A percentile compares a stretch with the other conserved stretches of the same genome.
Conservation (phyloP, 148 eudicot genomes). For the Cornus controversa region DNA sequence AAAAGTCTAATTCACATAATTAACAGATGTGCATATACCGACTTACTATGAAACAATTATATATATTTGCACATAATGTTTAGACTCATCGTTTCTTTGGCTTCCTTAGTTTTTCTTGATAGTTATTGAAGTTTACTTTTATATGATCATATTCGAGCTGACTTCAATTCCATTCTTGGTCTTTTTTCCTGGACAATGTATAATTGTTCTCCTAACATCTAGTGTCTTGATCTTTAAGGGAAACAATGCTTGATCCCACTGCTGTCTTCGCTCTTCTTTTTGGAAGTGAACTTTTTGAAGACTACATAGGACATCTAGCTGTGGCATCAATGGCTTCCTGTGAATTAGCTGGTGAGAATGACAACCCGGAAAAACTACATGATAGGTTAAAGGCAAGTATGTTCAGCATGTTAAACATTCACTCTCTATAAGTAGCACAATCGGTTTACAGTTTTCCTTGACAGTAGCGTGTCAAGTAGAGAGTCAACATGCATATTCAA, state of each 20-base stretch:
- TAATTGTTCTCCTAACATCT: neutral
- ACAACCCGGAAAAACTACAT: slow-evolving; percentile 63
- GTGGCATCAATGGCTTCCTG: slow-evolving; percentile 96
- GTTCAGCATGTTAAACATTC: neutral
- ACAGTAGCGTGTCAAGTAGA: neutral
- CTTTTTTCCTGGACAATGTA: neutral
- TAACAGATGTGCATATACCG: neutral
- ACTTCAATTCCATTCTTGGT: neutral
- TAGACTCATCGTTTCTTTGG: neutral
- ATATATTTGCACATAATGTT: neutral
- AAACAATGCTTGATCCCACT: slow-evolving; percentile 95
- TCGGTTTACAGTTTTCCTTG: too few species aligned
- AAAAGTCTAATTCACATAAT: neutral
- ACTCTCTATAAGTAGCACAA: too few species aligned
- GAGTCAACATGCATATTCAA: neutral
- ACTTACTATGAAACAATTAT: neutral
- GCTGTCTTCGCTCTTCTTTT: slow-evolving; percentile 88
- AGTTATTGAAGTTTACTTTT: neutral
- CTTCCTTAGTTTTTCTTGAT: neutral
- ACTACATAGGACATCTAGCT: slow-evolving; percentile 86
- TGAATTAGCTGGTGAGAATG: slow-evolving; percentile 58
- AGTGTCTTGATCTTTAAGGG: slow-evolving; percentile 38
- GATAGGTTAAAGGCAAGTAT: slow-evolving; percentile 84
- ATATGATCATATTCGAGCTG: neutral
- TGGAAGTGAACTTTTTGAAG: slow-evolving; percentile 96